Base-by-base conservation (phyloP, 169 alveolate genomes). In the Eimeria necatrix region DNA sequence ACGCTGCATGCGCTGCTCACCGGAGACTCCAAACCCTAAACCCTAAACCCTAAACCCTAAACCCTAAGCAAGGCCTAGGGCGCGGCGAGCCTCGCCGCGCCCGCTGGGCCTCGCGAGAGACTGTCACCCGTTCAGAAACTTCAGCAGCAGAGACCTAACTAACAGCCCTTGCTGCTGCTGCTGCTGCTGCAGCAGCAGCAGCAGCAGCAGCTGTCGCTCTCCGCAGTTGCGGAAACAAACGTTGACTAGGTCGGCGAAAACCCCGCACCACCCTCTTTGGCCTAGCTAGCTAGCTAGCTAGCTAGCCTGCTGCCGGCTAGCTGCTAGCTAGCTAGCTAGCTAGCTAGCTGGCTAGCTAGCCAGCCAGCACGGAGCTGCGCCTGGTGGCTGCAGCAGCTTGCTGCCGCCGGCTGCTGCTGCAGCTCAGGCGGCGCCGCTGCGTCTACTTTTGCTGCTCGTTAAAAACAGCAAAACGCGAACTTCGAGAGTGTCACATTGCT, bases 11-110 rank as follows among this genome's bases (percentile, higher is more conserved):
- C 87, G 12, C 61, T 76, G 6, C 41, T 76, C 84, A 8, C 53
- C 14, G 61, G 61, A 8, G 61, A 48, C 87, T 60, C 87, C 8
- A 76, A 32, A 76, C 87, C 46, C 26, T 18, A 76, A 76, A 48
- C 61, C 61, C 86, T 76, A 4, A 76, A 76, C 64, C 64, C 51
- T 71, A 32, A 32, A 71, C 51, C 83, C 74, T 16, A 61, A 61
- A 61, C 74, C 74, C 14, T 61, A n/a, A 61, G n/a, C 32, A 14
- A 61, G n/a, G 24, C 74, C 26, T 61, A 61, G n/a, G 0, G 32
- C 74, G 9, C n/a, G 41, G 41, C 41, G 41, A 0, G 41, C 41
- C 41, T 32, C 41, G 41, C 41, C 2, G 41, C 41, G 41, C 3
- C 41, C 2, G 41, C 41, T 32, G 41, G 41, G 41, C 41, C 41